These are phyloP conservation scores for Fusarium metavorans DNA, from an alignment of 2,329 filamentous ascomycete genomes.

Conservation along the genomic window DNA sequence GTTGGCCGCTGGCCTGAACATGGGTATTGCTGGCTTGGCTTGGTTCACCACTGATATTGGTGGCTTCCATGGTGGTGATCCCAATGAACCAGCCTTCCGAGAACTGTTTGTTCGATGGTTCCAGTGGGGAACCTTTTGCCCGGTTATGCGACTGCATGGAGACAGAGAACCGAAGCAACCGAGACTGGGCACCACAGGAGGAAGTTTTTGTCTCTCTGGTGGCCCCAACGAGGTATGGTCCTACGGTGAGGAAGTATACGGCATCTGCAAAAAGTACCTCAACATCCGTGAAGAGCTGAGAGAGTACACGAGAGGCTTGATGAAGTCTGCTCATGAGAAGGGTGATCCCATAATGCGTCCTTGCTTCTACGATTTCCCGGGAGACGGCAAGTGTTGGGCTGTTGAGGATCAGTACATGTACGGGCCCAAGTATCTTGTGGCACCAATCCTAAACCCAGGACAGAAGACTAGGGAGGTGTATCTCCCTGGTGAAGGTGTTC, in stretches of 20 bases:
- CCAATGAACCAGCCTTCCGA: constrained; percentile 65
- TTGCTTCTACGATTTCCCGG: constrained; percentile 73
- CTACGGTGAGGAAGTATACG: constrained; percentile 70
- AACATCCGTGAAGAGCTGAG: constrained; percentile 68
- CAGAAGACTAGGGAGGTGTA: constrained; percentile 61
- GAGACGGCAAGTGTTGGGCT: constrained; percentile 65
- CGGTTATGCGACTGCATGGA: constrained; percentile 76
- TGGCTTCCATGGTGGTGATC: constrained; percentile 75
- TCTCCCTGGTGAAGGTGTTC: constrained; percentile 54
- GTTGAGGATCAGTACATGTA: constrained; percentile 74
- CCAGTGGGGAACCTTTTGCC: constrained; percentile 76
- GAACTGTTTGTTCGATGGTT: constrained; percentile 77
- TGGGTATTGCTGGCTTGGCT: constrained; percentile 72
- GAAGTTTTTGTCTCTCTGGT: constrained; percentile 60
- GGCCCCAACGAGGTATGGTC: constrained; percentile 75
- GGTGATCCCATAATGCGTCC: constrained; percentile 72
- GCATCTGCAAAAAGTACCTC: constrained; percentile 71
- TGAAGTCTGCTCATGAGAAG: constrained; percentile 69
- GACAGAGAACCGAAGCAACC: constrained; percentile 68
- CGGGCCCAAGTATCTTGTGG: constrained; percentile 68
- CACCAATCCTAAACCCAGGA: constrained; percentile 65
- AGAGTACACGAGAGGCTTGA: constrained; percentile 68
- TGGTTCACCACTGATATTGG: constrained; percentile 81
- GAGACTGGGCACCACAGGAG: constrained; percentile 50
- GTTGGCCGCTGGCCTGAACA: constrained; percentile 72